Evolutionary conservation across 2,329 filamentous ascomycete species (phyloP), one percentile per base, ranked within the genome.

Genomic region (Pseudohalonectria lignicola): DNA sequence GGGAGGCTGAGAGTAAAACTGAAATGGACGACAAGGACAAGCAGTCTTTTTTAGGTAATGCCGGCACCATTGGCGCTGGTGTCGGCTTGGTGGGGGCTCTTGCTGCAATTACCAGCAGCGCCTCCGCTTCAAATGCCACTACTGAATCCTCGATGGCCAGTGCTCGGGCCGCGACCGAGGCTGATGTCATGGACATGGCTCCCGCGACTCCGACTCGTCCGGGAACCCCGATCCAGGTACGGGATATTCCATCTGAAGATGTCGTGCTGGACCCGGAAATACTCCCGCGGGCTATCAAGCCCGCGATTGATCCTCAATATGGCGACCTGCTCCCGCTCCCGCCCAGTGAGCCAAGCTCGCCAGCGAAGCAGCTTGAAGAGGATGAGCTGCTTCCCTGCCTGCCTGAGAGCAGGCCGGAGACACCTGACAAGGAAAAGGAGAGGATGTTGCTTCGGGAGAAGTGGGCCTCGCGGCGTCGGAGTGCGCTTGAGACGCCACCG

Each of bases 21-120:
- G n/a, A 16, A 4, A 13, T 4, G 12, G 29, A 32, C 13, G 28
- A 11, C 21, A 23, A 12, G 8, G 36, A 56, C 31, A 56, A 56
- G 44, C 61, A 63, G 56, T 74, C 74, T 79, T 79, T 80, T 79
- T 79, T 79, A 79, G 76, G 61, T 79, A 75, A 72, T 68, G 72
- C 76, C 75, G 75, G 64, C 70, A 79, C 69, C 69, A 66, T 71
- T 74, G 75, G 75, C 75, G 72, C 70, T 67, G 74, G 75, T 79
- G 76, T 64, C 74, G 76, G 76, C 71, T 55, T 71, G 59, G 67
- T 64, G 63, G 66, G 67, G 59, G 65, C 62, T 54, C 66, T 59
- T 45, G 59, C 58, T 51, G 61, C 57, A 42, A 46, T 60, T 46
- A 53, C 57, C 50, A 55, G 59, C 50, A 53, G 58, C 50, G 52